Percentiles rank a stretch among this genome's conserved stretches.
Evolutionary conservation across 2,329 filamentous ascomycete species (phyloP).

Genomic region (Trichoderma afroharzianum): DNA sequence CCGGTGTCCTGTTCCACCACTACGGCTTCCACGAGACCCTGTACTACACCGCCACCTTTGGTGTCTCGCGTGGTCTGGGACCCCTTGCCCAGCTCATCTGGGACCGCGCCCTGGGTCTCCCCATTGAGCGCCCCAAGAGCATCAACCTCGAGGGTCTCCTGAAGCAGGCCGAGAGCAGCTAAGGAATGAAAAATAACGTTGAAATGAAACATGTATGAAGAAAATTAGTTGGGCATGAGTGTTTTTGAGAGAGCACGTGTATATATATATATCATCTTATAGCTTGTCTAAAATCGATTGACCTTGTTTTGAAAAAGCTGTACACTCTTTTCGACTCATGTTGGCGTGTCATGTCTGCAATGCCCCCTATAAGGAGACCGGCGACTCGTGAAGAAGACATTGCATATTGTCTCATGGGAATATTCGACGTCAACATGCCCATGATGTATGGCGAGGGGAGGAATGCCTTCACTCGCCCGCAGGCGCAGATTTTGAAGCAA

Average conservation of each 20-base stretch:
- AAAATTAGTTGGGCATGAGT: not conserved
- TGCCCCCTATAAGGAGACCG: not conserved
- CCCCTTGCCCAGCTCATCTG: constrained; percentile 93
- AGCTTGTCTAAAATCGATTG: not conserved
- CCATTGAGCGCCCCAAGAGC: constrained; percentile 97
- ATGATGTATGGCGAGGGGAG: not conserved
- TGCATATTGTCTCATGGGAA: not conserved
- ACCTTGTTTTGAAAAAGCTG: not conserved
- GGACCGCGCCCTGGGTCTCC: constrained; percentile 89
- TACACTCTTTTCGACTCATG: not conserved
- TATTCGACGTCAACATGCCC: not conserved
- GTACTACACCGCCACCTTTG: constrained; percentile 80
- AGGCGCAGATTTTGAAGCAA: not conserved
- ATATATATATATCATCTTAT: not conserved
- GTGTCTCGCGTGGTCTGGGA: constrained; percentile 69
- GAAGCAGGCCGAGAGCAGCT: constrained; percentile 56
- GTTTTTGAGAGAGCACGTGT: not conserved
- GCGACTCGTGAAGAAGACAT: not conserved
- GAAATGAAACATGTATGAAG: not conserved
- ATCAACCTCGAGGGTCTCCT: constrained; percentile 87
- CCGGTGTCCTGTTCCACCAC: constrained; percentile 94
- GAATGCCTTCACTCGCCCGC: not conserved
- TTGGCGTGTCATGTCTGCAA: not conserved
- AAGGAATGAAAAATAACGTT: constrained; percentile 15
- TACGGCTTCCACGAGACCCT: constrained; percentile 97